Evolutionary conservation across 2,329 filamentous ascomycete genomes (phyloP), one percentile per base, ranked within the genome.

Genomic region (Colletotrichum sp.): DNA sequence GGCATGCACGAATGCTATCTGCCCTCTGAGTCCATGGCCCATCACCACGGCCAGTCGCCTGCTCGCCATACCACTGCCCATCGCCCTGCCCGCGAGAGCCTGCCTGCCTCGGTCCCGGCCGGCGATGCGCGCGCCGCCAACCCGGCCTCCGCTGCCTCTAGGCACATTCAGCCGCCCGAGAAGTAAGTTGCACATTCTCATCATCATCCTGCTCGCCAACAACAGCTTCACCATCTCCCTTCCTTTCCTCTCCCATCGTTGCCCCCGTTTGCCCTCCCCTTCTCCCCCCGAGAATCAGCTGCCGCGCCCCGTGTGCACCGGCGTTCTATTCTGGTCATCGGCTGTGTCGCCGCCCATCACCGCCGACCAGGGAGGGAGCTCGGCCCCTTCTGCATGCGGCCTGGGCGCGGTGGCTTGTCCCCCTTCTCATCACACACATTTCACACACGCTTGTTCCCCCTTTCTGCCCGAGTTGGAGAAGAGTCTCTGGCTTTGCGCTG

Each of bases 1-100:
- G 90, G 90, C 75, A 89, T 91, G 89, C 90, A 92, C 82, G 90
- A 92, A 72, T 92, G 90, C 84, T 92, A 92, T 81, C 84, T 92
- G 24, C 90, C 90, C 52, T 91, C 90, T 34, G 90, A 92, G 83
- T 90, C 87, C 76, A 89, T 91, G 86, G 88, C 88, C 78, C 90
- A 91, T 81, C 88, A 90, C 77, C 89, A 91, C 79, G 90, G 90
- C 75, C 89, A 91, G 76, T 91, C 89, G 75, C 90, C 90, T 61
- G 89, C 90, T 70, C 87, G 89, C 61, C 84, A 86, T 77, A 78
- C 83, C 52, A 85, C 84, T 73, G 85, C 87, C 69, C 88, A 89
- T 80, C 87, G 90, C 67, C 87, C 88, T 76, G 84, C 87, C 73
- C 87, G 90, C 79, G 90, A 92, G 80, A 88, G 85, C 77, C 84